Base-by-base conservation (phyloP, 169 alveolate species). In the Plasmodium adleri region DNA sequence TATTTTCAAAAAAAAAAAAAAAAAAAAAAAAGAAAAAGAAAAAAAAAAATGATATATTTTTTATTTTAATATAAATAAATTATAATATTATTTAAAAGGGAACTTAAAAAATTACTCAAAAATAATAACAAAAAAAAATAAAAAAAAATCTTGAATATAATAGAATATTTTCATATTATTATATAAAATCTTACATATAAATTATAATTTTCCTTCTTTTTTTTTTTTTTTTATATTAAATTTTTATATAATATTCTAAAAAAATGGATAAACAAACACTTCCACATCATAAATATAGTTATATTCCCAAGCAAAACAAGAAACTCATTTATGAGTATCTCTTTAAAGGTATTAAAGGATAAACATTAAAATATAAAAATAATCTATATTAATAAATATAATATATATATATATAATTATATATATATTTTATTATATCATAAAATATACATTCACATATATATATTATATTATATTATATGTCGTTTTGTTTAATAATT, bases 241-340 rank as follows among this genome's bases (percentile, higher is more conserved):
- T 49, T 24, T 13, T 43, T 47, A 43, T 67, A 2, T 20, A 43
- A 12, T n/a, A 15, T 49, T 43, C 56, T 1, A 32, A 8, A 59
- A 72, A 76, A 52, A 59, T 70, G 92, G 75, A 72, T 39, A 85
- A 71, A 39, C 63, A 63, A 22, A 70, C 60, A 22, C 66, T 70
- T 32, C 92, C 92, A 20, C 85, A 85, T 72, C 92, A 85, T 73
- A 94, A 94, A 52, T 94, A 92, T 68, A 94, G 96, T 73, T 88
- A 93, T 60, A 94, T 94, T 87, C 96, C 96, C 43, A 92, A 90
- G 93, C 95, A 94, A 74, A 94, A 91, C 94, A 78, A 76, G 49
- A 93, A 76, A 59, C 80, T 87, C 28, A 93, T 94, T 39, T 93
- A 93, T 92, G 93, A 92, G 88, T 94, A 94, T 63, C 88, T 94